Conservation (phyloP, 257 asterid genomes). For the Solanum tacnaense region DNA sequence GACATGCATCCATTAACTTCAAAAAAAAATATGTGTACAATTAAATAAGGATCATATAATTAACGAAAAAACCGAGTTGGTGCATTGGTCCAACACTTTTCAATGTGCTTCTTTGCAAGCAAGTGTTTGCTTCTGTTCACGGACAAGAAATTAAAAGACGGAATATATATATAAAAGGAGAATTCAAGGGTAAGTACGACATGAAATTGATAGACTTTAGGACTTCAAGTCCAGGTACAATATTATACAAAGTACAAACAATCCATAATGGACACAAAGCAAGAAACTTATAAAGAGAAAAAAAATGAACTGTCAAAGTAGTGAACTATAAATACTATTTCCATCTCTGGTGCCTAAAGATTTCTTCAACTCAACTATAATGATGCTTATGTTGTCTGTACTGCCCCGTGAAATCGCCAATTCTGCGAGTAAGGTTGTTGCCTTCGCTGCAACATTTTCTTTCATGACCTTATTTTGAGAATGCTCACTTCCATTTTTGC, state of each 20-base stretch:
- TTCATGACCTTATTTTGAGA: background rate
- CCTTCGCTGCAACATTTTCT: conserved; percentile 10
- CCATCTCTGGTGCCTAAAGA: background rate
- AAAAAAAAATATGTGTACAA: too few relatives aligned
- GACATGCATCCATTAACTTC: background rate
- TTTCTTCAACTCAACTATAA: conserved; percentile 29
- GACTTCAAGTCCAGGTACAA: background rate
- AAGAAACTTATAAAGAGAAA: background rate
- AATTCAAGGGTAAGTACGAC: background rate
- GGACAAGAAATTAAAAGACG: background rate
- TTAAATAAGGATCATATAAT: too few relatives aligned
- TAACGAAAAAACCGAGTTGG: background rate
- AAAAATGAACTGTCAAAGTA: background rate
- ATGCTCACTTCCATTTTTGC: background rate
- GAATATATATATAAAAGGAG: background rate
- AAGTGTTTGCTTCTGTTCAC: background rate
- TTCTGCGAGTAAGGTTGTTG: conserved; percentile 32
- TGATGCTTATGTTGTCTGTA: conserved; percentile 38
- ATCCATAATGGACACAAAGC: background rate
- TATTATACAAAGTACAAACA: background rate
- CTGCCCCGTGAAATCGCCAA: conserved; percentile 52
- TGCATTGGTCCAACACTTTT: background rate
- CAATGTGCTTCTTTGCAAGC: background rate
- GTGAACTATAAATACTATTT: background rate
- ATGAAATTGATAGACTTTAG: background rate